Base-by-base conservation (phyloP, 2,329 filamentous ascomycete species). In the Thermothelomyces thermophilus region DNA sequence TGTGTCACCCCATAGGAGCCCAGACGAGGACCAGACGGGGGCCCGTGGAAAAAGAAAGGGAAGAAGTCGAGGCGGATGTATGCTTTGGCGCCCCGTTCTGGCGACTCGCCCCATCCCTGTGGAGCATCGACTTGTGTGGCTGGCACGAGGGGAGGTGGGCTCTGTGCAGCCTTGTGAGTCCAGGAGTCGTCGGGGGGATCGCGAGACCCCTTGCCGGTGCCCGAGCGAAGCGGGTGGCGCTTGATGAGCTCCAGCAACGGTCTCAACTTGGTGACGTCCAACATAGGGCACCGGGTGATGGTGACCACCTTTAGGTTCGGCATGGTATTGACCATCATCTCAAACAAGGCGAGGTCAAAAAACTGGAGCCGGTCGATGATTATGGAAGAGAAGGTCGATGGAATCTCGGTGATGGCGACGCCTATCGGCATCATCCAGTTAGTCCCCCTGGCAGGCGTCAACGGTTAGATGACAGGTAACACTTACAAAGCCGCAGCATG, bases 1-100 rank as follows among this genome's bases (percentile, higher is more conserved):
- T 55, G 36, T 0, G 57, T 59, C 4, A 61, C 28, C 2, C 56
- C 58, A 31, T 43, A 61, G 1, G 52, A 53, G 1, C 59, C 59
- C 1, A 45, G 11, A 11, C 56, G 51, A 1, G 46, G 11, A 4
- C 3, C 11, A 2, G 50, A 46, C 14, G 46, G 44, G 0, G 55
- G 56, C 0, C 59, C 59, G 0, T 41, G 28, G 41, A 60, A 60
- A 19, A 52, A 58, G 16, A 41, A 57, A 0, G 59, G 59, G 1
- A 20, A 41, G 28, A 59, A 61, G 30, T 60, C 59, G 1, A 60
- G 28, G 1, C 28, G 14, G 22, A 60, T 42, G 26, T 56, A 54
- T n/a, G 35, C 24, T 14, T 37, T 14, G 5, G 33, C 24, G 9
- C 17, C 16, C 47, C n/a, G n/a, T 50, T 39, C 6, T 14, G 5